Base-by-base conservation (phyloP, 305 asterid species). In the Salvia sclarea region DNA sequence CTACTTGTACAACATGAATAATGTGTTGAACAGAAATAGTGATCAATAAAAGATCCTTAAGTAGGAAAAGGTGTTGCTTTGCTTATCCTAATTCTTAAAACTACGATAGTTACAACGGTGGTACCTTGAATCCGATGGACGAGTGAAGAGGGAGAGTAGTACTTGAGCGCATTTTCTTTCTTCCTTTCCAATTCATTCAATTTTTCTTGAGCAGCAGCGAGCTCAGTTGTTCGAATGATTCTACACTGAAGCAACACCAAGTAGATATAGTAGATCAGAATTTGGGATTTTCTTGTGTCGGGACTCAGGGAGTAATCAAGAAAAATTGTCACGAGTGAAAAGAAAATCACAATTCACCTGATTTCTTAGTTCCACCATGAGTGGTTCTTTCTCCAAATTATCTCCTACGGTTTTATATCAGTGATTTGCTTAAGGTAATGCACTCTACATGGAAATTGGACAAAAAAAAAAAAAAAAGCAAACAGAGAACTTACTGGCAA, bases 191-290 rank as follows among this genome's bases (percentile, higher is more conserved):
- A 74, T 69, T 92, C 96, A 77, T 79, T 83, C 77, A 83, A 64
- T 54, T 80, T 92, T 81, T 92, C 96, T 76, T 82, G 94, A 59
- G 98, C 96, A 75, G 91, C 75, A 73, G 98, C 96, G 68, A 92
- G 80, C 78, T 92, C 98, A 47, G 91, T 76, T 3, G 96, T 92
- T 57, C 91, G 91, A 64, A 92, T 92, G 53, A 92, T 87, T 73
- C 86, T 81, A 68, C 98, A 89, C 96, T 92, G 89, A 71, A 76
- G 65, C 65, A 72, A 55, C 63, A 79, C 49, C 7, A 58, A 61
- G 54, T 44, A 56, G 48, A 45, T 64, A 48, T 25, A 59, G 17
- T 9, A 25, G 30, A 43, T 58, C 72, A 60, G 30, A 6, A 57
- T 57, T 14, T 59, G 45, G 41, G 66, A 31, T 38, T 41, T 25